These are phyloP conservation scores for Phaeoacremonium minimum DNA, from an alignment of 2,329 filamentous ascomycete species.

Conservation along the genomic window DNA sequence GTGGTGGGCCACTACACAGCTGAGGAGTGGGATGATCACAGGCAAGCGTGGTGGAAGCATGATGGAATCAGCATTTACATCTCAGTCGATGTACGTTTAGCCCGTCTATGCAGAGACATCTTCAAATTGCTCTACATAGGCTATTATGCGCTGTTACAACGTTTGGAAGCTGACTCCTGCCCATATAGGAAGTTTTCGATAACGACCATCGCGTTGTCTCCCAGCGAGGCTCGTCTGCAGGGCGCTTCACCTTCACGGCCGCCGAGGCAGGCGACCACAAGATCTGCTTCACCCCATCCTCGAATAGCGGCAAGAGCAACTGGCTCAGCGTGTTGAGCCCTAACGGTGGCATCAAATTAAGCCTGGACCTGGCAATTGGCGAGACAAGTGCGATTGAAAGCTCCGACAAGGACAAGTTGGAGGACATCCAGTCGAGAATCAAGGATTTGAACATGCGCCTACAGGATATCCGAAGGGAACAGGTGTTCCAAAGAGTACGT, in stretches of 20 bases:
- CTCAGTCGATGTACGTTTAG: conserved; percentile 74
- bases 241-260: conserved; percentile 93
- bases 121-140: too few relatives aligned
- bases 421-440: conserved; percentile 83
- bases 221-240: conserved; percentile 69
- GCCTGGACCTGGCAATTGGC: conserved; percentile 87
- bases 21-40: conserved; percentile 74
- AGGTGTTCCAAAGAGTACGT: conserved; percentile 88
- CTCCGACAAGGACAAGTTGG: conserved; percentile 87
- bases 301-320: conserved; percentile 61
- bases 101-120: too few relatives aligned
- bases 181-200: conserved; percentile 77
- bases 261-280: conserved; percentile 93
- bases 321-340: conserved; percentile 66
- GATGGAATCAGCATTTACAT: conserved; percentile 79
- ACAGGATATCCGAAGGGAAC: conserved; percentile 86
- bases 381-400: conserved; percentile 92
- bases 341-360: conserved; percentile 77
- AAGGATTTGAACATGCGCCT: conserved; percentile 84
- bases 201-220: conserved; percentile 95
- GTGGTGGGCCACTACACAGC: conserved; percentile 91
- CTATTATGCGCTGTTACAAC: too few relatives aligned
- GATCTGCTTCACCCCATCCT: conserved; percentile 87
- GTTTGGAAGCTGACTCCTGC: too few relatives aligned
- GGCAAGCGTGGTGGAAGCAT: conserved; percentile 66